Evolutionary conservation across 169 alveolate genomes (phyloP), one percentile per base, ranked within the genome.

Genomic region (Plasmodium malariae): DNA sequence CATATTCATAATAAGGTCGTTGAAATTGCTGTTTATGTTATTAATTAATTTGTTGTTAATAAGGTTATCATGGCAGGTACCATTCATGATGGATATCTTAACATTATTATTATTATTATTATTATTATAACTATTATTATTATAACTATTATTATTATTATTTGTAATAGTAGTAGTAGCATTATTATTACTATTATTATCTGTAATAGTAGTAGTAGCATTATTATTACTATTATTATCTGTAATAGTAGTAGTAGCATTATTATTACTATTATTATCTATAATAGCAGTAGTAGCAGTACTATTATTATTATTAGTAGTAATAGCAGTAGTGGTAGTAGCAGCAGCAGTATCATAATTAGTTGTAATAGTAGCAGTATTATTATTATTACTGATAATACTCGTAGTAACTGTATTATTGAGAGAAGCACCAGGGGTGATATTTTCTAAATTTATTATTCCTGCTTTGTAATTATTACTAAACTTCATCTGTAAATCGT

Each of bases 281-380:
- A 17, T 19, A 45, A 49, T 40, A 48, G 1, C 12, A 26, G n/a
- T 55, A 55, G 2, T 28, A 74, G 9, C 0, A 57, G 9, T 49
- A n/a, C 37, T 24, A 28, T 30, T 2, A 51, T 55, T 55, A 74
- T 74, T 11, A 24, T 74, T 73, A 73, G 14, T 51, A 73, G 3
- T 24, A 40, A 6, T 57, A 54, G 3, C 11, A 37, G 3, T 28
- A 28, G 4, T 49, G 26, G 3, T 49, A 24, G 3, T 40, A 70
- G n/a, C n/a, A n/a, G n/a, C 32, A 48, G 49, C 3, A 37, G 32
- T 51, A 30, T 37, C 54, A 57, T 12, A 0, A 51, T 30, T 30
- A 70, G 30, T 37, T 4, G 5, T 26, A 71, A 3, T 28, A 54
- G 34, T 19, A 40, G 5, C n/a, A 40, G 32, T 21, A 19, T 21